A percentile compares a stretch with the other conserved stretches of the same genome.
These are phyloP conservation scores for Ascoidea tarda DNA, from an alignment of 805 yeast species.

Conservation along the genomic window DNA sequence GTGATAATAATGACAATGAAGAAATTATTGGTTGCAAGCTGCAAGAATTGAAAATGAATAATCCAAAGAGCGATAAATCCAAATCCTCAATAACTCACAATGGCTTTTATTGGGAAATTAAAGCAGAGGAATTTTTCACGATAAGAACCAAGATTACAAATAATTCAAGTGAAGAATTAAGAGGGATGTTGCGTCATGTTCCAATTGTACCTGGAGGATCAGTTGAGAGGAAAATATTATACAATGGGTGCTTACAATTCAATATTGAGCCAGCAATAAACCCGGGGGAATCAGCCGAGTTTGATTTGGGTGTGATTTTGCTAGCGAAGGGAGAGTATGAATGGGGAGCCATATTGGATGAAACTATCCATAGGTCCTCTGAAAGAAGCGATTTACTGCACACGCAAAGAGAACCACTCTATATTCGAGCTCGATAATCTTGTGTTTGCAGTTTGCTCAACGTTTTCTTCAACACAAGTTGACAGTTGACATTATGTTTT, in stretches of 20 bases:
- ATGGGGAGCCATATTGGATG: conserved; percentile 57
- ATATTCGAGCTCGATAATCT: conserved; percentile 13
- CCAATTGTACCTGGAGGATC: conserved; percentile 23
- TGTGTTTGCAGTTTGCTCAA: too few species aligned
- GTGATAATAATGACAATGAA: conserved; percentile 1
- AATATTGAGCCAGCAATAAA: conserved; percentile 27
- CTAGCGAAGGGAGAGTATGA: conserved; percentile 72
- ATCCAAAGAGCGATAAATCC: background rate
- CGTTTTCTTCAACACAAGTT: too few species aligned
- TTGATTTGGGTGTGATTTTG: conserved; percentile 44
- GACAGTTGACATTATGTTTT: too few species aligned
- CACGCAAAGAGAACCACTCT: conserved; percentile 24
- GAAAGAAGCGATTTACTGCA: conserved; percentile 20
- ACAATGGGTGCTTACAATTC: conserved; percentile 60
- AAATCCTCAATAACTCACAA: conserved; percentile 8
- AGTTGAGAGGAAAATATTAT: conserved; percentile 44
- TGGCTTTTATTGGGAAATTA: conserved; percentile 20
- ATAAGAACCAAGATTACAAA: conserved; percentile 37
- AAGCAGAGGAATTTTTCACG: conserved; percentile 35
- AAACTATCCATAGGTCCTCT: conserved; percentile 15
- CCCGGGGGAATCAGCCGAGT: conserved; percentile 26
- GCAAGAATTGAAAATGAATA: background rate
- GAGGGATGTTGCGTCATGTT: conserved; percentile 49
- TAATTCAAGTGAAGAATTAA: conserved; percentile 23
- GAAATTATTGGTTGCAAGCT: too few species aligned